Conservation (phyloP, 371 early-diverging fungal species). For the Nematocida sp. region DNA sequence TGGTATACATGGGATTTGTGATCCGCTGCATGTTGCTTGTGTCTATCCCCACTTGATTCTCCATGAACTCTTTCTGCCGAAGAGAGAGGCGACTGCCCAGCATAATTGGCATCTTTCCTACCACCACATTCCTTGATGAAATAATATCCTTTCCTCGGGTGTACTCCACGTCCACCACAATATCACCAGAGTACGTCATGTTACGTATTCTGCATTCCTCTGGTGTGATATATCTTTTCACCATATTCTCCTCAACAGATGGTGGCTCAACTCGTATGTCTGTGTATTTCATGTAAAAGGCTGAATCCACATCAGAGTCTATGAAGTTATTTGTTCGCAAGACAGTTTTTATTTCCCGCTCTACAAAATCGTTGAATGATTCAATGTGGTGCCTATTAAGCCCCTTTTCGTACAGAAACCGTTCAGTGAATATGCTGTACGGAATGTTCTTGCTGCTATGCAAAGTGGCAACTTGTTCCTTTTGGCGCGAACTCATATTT, state of each 20-base stretch:
- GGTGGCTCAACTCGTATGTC: conserved; percentile 67
- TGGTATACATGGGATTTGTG: conserved; percentile 9
- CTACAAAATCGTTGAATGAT: conserved; percentile 97
- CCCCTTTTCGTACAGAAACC: conserved; percentile 91
- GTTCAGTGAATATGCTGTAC: conserved; percentile 72
- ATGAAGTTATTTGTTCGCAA: conserved; percentile 86
- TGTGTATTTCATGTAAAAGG: conserved; percentile 81
- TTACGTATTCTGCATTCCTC: conserved; percentile 97
- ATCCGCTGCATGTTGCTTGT: conserved; percentile 1
- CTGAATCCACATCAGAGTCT: conserved; percentile 93
- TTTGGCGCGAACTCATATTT: not conserved
- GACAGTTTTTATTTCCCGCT: conserved; percentile 88
- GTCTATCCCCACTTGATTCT: not conserved
- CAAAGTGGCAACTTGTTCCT: not conserved
- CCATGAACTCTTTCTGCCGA: not conserved
- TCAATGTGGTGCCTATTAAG: conserved; percentile 98
- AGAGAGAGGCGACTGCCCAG: conserved; percentile 80
- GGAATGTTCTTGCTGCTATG: not conserved
- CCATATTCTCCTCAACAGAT: conserved; percentile 73
- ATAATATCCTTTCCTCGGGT: conserved; percentile 82
- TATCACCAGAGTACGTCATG: conserved; percentile 88
- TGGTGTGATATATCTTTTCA: conserved; percentile 76
- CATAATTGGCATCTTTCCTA: conserved; percentile 98
- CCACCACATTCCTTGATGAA: conserved; percentile 78
- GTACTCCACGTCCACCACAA: conserved; percentile 94